Base-by-base conservation (phyloP, 441 rosid species). In the Metrosideros polymorpha region DNA sequence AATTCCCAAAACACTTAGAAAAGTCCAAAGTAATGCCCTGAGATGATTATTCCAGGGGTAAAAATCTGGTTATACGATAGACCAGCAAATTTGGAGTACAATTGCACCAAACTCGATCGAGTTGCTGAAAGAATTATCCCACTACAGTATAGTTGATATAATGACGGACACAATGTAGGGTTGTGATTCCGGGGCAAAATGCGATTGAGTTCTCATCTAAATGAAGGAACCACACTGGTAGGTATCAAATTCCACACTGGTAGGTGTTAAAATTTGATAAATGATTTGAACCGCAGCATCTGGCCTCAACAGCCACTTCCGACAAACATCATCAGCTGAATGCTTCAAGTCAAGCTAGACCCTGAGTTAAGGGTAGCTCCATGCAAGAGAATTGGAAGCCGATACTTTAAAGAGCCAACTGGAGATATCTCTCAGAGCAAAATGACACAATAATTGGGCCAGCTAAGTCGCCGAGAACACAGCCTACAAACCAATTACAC, bases 381-480 rank as follows among this genome's bases (percentile, higher is more conserved):
- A 54, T 84, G 45, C 84, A 30, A 29, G 61, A 77, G 75, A 29
- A 50, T 83, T 63, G 25, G 85, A 85, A 66, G 85, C 86, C 49
- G 55, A 55, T 77, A 84, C 79, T 83, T 89, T 90, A 96, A 79
- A 86, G 79, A 76, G 94, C 93, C 63, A 90, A 83, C 83, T 94
- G 94, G 85, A 94, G 92, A 90, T 86, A 90, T 89, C 89, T 95
- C 88, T 96, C 95, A 2, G 96, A 93, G 91, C 93, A 94, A 89
- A 92, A 29, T 50, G 98, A 85, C 54, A 96, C 92, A 54, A 95
- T 66, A 66, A 93, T 84, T 18, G 99, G 98, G 57, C 99, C 99
- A 29, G 95, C 95, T 90, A 95, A 89, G 89, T 96, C 99, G 45
- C 98, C 99, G 76, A 89, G 85, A 87, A 92, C 92, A 87, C 98